These are phyloP conservation scores for Pterocarpus macrocarpus DNA, from an alignment of 306 rosid genomes.

Conservation along the genomic window DNA sequence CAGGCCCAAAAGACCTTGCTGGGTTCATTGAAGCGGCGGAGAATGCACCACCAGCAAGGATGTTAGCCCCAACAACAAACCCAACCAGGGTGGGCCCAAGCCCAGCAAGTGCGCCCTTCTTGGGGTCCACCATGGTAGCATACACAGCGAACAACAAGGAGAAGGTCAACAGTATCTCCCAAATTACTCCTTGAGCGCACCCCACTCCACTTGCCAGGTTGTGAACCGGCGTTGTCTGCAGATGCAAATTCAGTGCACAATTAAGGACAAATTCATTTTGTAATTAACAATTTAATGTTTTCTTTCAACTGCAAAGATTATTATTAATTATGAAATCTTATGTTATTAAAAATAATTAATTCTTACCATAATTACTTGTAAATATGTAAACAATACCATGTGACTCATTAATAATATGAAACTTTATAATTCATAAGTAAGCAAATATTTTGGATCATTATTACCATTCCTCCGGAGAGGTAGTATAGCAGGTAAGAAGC, in stretches of 20 bases:
- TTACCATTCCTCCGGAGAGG: slow-evolving; percentile 77
- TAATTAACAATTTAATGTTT: too few species aligned
- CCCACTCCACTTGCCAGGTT: slow-evolving; percentile 82
- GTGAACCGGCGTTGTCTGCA: slow-evolving; percentile 78
- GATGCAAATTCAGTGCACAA: neutral
- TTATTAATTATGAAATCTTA: too few species aligned
- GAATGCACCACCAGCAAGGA: slow-evolving; percentile 85
- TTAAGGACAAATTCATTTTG: neutral
- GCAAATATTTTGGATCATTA: neutral
- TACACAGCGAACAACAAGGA: slow-evolving; percentile 81
- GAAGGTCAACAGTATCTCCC: slow-evolving; percentile 88
- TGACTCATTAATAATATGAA: too few species aligned
- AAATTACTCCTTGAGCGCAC: slow-evolving; percentile 71
- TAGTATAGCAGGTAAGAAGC: slow-evolving; percentile 73
- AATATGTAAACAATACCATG: too few species aligned
- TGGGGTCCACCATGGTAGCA: slow-evolving; percentile 88
- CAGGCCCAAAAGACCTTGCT: slow-evolving; percentile 91
- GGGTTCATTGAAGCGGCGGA: slow-evolving; percentile 93
- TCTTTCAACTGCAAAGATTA: too few species aligned
- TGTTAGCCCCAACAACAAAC: slow-evolving; percentile 86
- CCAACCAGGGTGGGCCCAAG: slow-evolving; percentile 78
- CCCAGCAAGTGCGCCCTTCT: slow-evolving; percentile 76
- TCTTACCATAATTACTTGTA: too few species aligned
- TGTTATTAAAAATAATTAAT: too few species aligned
- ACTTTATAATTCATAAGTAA: too few species aligned